Conservation (phyloP, 192 early-diverging fungal species). For the Mortierella alpina region DNA sequence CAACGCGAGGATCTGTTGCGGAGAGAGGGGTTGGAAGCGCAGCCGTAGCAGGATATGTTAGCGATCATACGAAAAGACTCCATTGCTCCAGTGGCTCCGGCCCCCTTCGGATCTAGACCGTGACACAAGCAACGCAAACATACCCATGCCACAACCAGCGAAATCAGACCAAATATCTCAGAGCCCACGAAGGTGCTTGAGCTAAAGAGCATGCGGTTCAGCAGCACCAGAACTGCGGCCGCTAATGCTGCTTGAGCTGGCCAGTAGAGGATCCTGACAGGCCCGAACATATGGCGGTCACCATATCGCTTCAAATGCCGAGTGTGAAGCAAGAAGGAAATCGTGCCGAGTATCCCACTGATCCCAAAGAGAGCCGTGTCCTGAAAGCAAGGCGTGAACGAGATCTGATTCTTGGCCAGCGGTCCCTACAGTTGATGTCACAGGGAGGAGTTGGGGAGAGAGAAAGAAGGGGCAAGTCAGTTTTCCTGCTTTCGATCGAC, state of each 20-base stretch:
- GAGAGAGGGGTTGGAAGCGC: background rate
- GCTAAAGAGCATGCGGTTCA: background rate
- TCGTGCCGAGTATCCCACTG: background rate
- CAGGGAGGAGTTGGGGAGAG: background rate
- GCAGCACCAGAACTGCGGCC: background rate
- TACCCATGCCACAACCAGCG: background rate
- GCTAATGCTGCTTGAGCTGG: background rate
- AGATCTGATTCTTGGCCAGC: background rate
- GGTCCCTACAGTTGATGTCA: background rate
- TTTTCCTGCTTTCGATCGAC: background rate
- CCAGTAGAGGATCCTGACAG: constrained; percentile 3
- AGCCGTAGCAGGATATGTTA: too few species aligned
- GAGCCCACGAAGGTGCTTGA: background rate
- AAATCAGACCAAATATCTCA: background rate
- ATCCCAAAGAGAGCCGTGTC: background rate
- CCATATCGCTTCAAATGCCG: background rate
- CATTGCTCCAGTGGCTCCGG: too few species aligned
- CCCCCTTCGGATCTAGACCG: too few species aligned
- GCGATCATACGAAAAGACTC: too few species aligned
- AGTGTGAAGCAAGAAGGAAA: background rate
- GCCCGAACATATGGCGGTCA: background rate
- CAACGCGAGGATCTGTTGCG: background rate
- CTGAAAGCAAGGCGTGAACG: constrained; percentile 4
- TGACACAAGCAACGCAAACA: background rate
- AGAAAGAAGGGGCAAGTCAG: background rate